phyloP scores from a whole-genome alignment of 2,329 filamentous ascomycete species.

The Beauveria medogensis region DNA sequence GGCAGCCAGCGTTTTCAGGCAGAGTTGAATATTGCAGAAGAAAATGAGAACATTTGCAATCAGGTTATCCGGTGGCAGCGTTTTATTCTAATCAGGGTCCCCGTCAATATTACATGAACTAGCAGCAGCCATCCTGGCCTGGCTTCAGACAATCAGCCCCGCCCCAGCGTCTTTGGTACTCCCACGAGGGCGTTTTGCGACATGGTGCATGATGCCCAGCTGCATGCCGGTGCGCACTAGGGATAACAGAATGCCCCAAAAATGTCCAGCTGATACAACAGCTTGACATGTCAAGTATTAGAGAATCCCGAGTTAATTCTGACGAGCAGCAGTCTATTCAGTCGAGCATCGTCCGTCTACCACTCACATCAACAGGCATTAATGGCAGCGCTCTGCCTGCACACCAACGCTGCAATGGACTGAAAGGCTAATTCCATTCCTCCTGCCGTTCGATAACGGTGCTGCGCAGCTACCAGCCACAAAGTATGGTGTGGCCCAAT shows the following conservation, averaged over 20 bases:
- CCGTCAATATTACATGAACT: not conserved
- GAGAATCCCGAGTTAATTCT: no score
- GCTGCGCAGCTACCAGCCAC: not conserved
- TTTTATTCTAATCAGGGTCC: not conserved
- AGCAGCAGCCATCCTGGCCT: not conserved
- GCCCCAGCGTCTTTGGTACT: not conserved
- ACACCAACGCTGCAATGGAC: not conserved
- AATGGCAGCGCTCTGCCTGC: no score
- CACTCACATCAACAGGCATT: no score
- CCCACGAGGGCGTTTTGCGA: constrained; percentile 6
- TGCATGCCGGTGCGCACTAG: not conserved
- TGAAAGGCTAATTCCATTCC: not conserved
- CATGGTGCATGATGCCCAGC: not conserved
- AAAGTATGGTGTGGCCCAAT: not conserved
- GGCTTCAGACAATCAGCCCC: constrained; percentile 1
- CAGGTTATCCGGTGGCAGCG: not conserved
- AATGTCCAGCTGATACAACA: not conserved
- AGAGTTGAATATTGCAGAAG: not conserved
- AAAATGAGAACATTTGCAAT: not conserved
- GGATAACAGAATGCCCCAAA: not conserved
- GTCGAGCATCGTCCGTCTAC: no score
- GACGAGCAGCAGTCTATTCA: no score
- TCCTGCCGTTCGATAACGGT: not conserved
- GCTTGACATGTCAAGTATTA: not conserved
- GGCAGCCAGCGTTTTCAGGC: not conserved